These are phyloP conservation scores for Calonectria honghensis DNA, from an alignment of 2,329 filamentous ascomycete species.

Conservation along the genomic window DNA sequence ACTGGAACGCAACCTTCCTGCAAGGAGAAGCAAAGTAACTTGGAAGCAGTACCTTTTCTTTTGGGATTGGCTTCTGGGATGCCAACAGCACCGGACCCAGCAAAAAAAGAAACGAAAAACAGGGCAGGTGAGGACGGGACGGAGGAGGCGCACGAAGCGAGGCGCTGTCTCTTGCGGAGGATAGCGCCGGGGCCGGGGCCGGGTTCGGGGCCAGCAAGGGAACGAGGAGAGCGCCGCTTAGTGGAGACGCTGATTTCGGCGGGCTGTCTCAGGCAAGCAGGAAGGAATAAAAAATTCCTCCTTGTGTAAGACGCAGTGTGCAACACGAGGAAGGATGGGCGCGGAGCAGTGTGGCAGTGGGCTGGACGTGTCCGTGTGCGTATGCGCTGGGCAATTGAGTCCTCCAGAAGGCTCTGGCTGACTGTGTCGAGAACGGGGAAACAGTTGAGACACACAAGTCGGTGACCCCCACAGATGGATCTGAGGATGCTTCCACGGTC, in stretches of 20 bases:
- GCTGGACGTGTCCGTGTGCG: not conserved
- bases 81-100: conserved; percentile 28
- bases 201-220: conserved; percentile 50
- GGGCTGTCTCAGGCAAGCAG: conserved; percentile 40
- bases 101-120: conserved; percentile 23
- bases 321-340: conserved; percentile 24
- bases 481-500: conserved; percentile 28
- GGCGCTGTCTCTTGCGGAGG: conserved; percentile 38
- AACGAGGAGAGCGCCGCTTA: conserved; percentile 39
- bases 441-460: conserved; percentile 29
- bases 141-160: conserved; percentile 29
- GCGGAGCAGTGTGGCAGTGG: not conserved
- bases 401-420: conserved; percentile 6
- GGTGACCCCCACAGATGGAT: conserved; percentile 28
- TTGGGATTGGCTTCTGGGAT: conserved; percentile 35
- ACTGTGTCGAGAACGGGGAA: conserved; percentile 30
- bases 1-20: conserved; percentile 36
- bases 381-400: conserved; percentile 17
- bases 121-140: conserved; percentile 23
- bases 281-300: not conserved
- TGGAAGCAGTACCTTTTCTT: conserved; percentile 44
- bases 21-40: conserved; percentile 33
- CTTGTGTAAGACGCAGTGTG: conserved; percentile 8
- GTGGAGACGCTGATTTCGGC: conserved; percentile 37
- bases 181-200: conserved; percentile 51